These are phyloP conservation scores for Magnaporthiopsis rhizophila DNA, from an alignment of 2,329 filamentous ascomycete species.

Conservation along the genomic window DNA sequence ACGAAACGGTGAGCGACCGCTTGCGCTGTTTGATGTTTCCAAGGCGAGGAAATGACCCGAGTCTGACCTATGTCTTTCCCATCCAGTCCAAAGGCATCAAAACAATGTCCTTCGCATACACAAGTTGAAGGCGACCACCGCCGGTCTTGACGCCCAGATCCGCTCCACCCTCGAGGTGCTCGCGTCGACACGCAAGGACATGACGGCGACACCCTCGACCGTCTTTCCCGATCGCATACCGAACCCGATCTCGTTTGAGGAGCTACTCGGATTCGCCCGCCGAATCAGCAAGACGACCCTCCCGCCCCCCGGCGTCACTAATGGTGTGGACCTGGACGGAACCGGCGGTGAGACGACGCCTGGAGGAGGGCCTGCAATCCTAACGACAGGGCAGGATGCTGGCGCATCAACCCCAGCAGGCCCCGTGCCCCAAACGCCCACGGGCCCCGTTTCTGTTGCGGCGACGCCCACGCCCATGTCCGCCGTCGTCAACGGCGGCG, in stretches of 20 bases:
- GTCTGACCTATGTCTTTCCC: not conserved
- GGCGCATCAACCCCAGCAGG: not conserved
- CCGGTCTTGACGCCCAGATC: conserved; percentile 62
- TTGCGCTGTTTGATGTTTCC: conserved; percentile 8
- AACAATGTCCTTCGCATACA: conserved; percentile 63
- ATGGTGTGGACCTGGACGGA: conserved; percentile 24
- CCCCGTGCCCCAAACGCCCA: conserved; percentile 20
- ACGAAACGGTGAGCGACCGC: conserved; percentile 45
- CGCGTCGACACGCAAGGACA: conserved; percentile 64
- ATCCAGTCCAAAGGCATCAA: conserved; percentile 63
- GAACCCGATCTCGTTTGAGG: conserved; percentile 57
- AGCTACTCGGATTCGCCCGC: conserved; percentile 69
- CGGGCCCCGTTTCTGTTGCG: not conserved
- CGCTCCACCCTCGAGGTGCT: conserved; percentile 62
- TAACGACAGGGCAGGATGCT: conserved; percentile 9
- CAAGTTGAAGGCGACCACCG: conserved; percentile 57
- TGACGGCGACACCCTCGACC: conserved; percentile 55
- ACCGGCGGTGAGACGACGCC: conserved; percentile 9
- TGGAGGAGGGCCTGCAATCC: conserved; percentile 19
- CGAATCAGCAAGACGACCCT: conserved; percentile 75
- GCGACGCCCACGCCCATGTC: conserved; percentile 15
- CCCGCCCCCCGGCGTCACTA: conserved; percentile 50
- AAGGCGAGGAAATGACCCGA: not conserved
- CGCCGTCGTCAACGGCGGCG: conserved; percentile 8
- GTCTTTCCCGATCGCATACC: conserved; percentile 36